phyloP scores from a whole-genome alignment of 108 stramenopile species.

The Cyclostephanos tholiformis region DNA sequence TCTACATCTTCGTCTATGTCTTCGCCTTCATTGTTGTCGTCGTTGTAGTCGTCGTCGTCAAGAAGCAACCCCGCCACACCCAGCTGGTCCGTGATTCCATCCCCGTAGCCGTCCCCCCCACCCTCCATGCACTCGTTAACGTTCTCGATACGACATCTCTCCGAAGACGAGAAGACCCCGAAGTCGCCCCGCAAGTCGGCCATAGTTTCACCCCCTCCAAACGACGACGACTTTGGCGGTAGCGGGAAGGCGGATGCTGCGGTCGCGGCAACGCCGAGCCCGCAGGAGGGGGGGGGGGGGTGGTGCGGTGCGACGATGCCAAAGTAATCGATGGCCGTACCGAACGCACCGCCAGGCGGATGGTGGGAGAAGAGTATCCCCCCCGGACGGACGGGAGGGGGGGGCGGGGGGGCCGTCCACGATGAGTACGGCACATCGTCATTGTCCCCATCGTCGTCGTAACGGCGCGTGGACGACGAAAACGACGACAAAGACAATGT shows the following conservation, averaged over 20 bases:
- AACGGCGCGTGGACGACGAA: not conserved
- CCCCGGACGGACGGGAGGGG: not conserved
- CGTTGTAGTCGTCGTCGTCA: slow-evolving; percentile 10
- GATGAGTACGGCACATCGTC: not conserved
- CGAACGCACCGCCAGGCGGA: not conserved
- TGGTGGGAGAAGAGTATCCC: not conserved
- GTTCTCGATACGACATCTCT: no score
- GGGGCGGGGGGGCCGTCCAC: not conserved
- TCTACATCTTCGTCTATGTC: not conserved
- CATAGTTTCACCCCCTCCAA: not conserved
- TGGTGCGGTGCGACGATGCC: not conserved
- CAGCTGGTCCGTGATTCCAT: not conserved
- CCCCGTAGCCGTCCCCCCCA: not conserved
- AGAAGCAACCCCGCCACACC: slow-evolving; percentile 11
- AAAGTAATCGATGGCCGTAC: not conserved
- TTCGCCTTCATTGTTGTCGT: not conserved
- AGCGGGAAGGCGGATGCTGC: no score
- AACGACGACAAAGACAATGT: not conserved
- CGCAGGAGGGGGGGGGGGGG: no score
- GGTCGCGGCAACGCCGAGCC: no score
- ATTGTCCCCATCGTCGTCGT: not conserved
- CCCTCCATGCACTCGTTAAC: not conserved
- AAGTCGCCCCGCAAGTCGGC: not conserved
- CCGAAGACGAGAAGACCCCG: not conserved
- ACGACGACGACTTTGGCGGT: not conserved